These are phyloP conservation scores for Chlorella vulgaris DNA, from an alignment of 139 green algal genomes.

Conservation along the genomic window DNA sequence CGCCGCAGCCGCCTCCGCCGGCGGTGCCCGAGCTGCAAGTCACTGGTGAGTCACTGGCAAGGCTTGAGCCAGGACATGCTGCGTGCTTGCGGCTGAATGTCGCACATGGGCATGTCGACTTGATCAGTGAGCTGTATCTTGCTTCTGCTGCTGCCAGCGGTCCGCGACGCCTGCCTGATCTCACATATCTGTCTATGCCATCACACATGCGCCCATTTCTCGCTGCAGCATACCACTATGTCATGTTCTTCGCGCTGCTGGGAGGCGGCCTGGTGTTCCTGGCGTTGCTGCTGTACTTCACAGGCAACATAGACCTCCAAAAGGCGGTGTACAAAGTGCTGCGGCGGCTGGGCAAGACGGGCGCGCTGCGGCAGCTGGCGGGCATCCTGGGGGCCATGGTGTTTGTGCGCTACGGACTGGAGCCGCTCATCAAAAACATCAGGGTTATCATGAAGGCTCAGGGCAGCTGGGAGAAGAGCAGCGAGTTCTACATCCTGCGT, in stretches of 20 bases:
- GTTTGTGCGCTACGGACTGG: constrained; percentile 56
- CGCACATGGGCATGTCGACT: too few species aligned
- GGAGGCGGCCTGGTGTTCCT: constrained; percentile 56
- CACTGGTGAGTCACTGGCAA: not conserved
- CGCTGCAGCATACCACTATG: constrained; percentile 42
- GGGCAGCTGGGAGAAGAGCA: constrained; percentile 60
- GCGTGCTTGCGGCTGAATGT: not conserved
- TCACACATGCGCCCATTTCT: too few species aligned
- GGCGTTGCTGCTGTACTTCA: constrained; percentile 64
- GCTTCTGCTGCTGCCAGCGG: too few species aligned
- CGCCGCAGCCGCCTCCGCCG: not conserved
- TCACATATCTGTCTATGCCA: too few species aligned
- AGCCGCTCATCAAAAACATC: constrained; percentile 60
- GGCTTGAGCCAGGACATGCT: not conserved
- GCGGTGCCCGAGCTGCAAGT: constrained; percentile 23
- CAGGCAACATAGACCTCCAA: constrained; percentile 62
- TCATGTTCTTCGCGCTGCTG: constrained; percentile 55
- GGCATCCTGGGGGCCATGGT: constrained; percentile 50
- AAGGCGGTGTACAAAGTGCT: constrained; percentile 43
- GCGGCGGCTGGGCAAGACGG: constrained; percentile 66
- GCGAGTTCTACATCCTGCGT: constrained; percentile 72
- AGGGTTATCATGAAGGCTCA: constrained; percentile 42
- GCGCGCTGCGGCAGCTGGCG: constrained; percentile 68
- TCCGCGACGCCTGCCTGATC: too few species aligned
- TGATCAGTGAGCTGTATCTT: too few species aligned